These are phyloP conservation scores for Xylariomycetidae sp. DNA, from an alignment of 2,329 filamentous ascomycete genomes.

Conservation along the genomic window DNA sequence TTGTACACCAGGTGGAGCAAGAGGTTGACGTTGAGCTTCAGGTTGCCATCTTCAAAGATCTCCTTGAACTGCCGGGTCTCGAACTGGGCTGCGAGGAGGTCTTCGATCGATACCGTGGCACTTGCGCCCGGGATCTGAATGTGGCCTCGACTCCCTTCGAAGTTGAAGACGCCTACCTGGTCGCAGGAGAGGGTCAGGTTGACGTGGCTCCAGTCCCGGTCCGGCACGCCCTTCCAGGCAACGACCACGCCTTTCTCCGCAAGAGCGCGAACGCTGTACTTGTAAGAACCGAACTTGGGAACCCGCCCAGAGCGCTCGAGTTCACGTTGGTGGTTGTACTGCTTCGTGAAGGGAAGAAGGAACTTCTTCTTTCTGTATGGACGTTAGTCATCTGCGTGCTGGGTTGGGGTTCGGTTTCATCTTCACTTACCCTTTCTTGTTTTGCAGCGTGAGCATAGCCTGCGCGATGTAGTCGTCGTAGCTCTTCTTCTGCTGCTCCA, in stretches of 20 bases:
- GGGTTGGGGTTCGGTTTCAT: not conserved
- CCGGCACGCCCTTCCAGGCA: constrained; percentile 76
- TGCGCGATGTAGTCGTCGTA: constrained; percentile 99
- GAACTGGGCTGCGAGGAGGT: constrained; percentile 92
- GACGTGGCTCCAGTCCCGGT: constrained; percentile 83
- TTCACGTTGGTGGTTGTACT: constrained; percentile 97
- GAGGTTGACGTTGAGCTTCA: constrained; percentile 92
- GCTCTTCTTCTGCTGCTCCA: constrained; percentile 91
- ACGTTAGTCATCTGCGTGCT: not conserved
- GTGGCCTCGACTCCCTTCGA: constrained; percentile 84
- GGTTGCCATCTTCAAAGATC: constrained; percentile 76
- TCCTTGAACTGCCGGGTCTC: constrained; percentile 96
- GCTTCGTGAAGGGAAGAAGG: constrained; percentile 92
- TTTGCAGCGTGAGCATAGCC: constrained; percentile 93
- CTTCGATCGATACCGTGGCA: constrained; percentile 82
- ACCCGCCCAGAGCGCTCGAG: constrained; percentile 86
- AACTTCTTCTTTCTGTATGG: constrained; percentile 73
- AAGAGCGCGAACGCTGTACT: constrained; percentile 86
- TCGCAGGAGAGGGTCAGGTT: constrained; percentile 94
- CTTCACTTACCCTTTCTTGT: constrained; percentile 73
- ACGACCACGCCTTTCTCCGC: constrained; percentile 92
- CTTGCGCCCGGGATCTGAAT: constrained; percentile 96
- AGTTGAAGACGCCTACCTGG: constrained; percentile 85
- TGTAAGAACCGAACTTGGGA: constrained; percentile 96
- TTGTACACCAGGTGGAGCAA: constrained; percentile 96